Percentiles rank a stretch among this genome's conserved stretches.
These are phyloP conservation scores for Candida nanaspora DNA, from an alignment of 805 yeast genomes.

Conservation along the genomic window DNA sequence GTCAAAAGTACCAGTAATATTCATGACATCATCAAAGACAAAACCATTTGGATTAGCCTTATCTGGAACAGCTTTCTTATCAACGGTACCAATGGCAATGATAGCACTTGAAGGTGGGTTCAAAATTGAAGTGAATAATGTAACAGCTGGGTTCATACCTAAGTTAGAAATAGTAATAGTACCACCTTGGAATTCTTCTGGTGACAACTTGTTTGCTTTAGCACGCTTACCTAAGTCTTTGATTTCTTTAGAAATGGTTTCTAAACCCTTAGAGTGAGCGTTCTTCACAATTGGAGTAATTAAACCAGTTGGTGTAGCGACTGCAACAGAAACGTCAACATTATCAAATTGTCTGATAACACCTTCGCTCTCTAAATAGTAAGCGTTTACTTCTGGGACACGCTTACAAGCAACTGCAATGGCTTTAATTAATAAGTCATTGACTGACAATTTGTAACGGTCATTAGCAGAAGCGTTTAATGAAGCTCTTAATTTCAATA, in stretches of 20 bases:
- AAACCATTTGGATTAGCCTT: slow-evolving; percentile 86
- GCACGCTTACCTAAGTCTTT: slow-evolving; percentile 97
- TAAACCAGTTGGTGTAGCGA: slow-evolving; percentile 95
- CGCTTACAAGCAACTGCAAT: slow-evolving; percentile 82
- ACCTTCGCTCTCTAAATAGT: slow-evolving; percentile 85
- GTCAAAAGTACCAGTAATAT: slow-evolving; percentile 94
- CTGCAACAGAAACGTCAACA: slow-evolving; percentile 97
- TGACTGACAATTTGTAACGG: slow-evolving; percentile 84
- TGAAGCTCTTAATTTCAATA: slow-evolving; percentile 85
- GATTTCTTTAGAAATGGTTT: slow-evolving; percentile 70
- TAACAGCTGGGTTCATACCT: slow-evolving; percentile 97
- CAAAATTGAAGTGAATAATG: slow-evolving; percentile 89
- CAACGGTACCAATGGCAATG: slow-evolving; percentile 89
- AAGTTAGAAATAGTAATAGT: slow-evolving; percentile 96
- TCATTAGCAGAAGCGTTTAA: slow-evolving; percentile 82
- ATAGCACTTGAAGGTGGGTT: slow-evolving; percentile 97
- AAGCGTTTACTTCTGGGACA: slow-evolving; percentile 91
- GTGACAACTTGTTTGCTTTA: slow-evolving; percentile 82
- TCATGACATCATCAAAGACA: slow-evolving; percentile 84
- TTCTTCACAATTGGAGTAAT: slow-evolving; percentile 92
- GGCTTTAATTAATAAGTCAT: slow-evolving; percentile 92
- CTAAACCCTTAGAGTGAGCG: slow-evolving; percentile 84
- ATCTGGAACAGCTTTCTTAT: slow-evolving; percentile 90
- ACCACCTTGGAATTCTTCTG: slow-evolving; percentile 99
- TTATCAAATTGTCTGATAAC: slow-evolving; percentile 86